Evolutionary conservation across 163 green algal species (phyloP).

Genomic region (Prototheca wickerhamii): DNA sequence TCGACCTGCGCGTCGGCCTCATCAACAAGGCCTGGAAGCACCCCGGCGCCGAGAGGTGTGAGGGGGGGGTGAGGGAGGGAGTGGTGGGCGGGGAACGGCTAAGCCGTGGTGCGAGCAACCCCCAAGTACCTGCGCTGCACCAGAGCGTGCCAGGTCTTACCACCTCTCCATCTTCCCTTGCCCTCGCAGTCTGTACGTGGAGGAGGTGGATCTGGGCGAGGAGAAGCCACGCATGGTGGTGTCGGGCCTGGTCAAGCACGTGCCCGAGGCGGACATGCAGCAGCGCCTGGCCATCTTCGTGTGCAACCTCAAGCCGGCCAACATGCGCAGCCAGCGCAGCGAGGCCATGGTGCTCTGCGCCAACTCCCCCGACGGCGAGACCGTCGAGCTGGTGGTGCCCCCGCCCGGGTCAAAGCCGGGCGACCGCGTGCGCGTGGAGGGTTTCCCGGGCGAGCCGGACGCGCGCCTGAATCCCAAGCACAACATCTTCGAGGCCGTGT

Average conservation of each 20-base stretch:
- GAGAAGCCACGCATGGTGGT: constrained; percentile 32
- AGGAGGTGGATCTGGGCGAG: constrained; percentile 93
- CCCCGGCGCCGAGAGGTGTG: constrained; percentile 64
- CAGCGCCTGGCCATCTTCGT: constrained; percentile 71
- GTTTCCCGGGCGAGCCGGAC: constrained; percentile 60
- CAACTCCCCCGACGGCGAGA: constrained; percentile 53
- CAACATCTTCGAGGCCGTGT: constrained; percentile 84
- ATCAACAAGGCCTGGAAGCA: constrained; percentile 69
- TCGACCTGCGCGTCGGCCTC: constrained; percentile 80
- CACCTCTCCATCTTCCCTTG: not conserved
- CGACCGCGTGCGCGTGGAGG: constrained; percentile 61
- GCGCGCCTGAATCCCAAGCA: constrained; percentile 87
- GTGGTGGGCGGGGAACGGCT: not conserved
- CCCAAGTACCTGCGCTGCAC: too few relatives aligned
- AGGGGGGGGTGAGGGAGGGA: not conserved
- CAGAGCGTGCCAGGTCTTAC: not conserved
- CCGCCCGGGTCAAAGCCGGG: constrained; percentile 57
- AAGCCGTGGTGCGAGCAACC: not conserved
- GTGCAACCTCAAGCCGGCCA: constrained; percentile 94
- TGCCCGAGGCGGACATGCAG: constrained; percentile 82
- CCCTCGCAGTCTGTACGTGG: constrained; percentile 75
- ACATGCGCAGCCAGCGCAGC: constrained; percentile 82
- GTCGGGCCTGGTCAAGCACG: constrained; percentile 41
- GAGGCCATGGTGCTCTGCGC: constrained; percentile 95
- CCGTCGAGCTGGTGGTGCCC: constrained; percentile 79